These are phyloP conservation scores for Agrocybe chaxingu DNA, from an alignment of 768 basidiomycete species.

Conservation along the genomic window DNA sequence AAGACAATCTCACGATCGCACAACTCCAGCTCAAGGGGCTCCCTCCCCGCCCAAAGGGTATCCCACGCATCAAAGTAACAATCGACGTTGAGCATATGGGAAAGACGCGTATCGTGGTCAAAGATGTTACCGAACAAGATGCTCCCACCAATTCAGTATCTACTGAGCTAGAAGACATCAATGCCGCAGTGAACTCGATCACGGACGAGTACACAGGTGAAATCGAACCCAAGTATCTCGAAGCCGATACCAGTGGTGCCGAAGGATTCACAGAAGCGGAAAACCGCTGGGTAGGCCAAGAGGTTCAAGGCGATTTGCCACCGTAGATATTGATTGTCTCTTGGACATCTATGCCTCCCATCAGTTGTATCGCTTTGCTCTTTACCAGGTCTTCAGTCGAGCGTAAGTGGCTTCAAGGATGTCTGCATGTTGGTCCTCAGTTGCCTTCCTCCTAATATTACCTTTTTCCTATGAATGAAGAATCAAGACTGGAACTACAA, in stretches of 20 bases:
- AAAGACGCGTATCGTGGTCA: not conserved
- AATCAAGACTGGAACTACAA: not conserved
- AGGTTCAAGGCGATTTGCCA: not conserved
- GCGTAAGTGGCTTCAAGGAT: not conserved
- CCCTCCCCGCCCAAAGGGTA: not conserved
- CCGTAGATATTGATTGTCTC: not conserved
- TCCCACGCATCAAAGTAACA: not conserved
- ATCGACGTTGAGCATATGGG: not conserved
- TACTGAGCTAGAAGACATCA: not conserved
- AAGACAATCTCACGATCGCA: not conserved
- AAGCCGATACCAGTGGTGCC: not conserved
- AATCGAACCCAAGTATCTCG: not conserved
- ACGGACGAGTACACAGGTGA: not conserved
- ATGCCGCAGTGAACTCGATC: no score
- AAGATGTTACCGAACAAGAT: not conserved
- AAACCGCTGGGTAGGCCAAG: not conserved
- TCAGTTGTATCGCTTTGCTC: not conserved
- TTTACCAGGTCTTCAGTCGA: not conserved
- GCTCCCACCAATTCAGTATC: not conserved
- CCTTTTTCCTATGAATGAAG: not conserved
- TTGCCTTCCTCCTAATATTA: conserved; percentile 6
- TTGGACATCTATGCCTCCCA: no score
- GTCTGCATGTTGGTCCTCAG: conserved; percentile 1
- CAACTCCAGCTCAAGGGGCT: not conserved
- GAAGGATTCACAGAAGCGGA: not conserved